Conservation (phyloP, 768 basidiomycete genomes). For the Amyloporia xantha region DNA sequence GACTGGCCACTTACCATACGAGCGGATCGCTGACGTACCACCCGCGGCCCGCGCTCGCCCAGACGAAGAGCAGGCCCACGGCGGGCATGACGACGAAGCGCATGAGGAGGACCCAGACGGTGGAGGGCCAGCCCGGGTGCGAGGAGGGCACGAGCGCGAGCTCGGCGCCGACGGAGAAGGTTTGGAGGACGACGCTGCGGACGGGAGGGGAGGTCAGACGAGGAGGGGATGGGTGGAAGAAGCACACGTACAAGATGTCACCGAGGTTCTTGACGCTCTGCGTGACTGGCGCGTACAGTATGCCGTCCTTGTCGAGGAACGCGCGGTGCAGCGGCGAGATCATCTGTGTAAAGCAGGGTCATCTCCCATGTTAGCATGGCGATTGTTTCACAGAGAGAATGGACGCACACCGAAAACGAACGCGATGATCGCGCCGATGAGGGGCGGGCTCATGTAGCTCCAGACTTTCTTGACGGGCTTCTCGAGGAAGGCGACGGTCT, state of each 20-base stretch:
- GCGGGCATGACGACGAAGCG: slow-evolving; percentile 25
- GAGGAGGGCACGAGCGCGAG: slow-evolving; percentile 20
- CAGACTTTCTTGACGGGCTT: slow-evolving; percentile 15
- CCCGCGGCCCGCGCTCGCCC: slow-evolving; percentile 20
- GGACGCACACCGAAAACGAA: slow-evolving; percentile 19
- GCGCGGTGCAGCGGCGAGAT: slow-evolving; percentile 15
- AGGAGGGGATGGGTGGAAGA: background rate
- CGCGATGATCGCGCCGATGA: slow-evolving; percentile 22
- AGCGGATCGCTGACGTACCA: slow-evolving; percentile 24
- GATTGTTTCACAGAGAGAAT: background rate
- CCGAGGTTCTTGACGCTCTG: slow-evolving; percentile 21
- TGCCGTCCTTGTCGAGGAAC: slow-evolving; percentile 17
- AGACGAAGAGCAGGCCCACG: slow-evolving; percentile 20
- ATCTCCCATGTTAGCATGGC: background rate
- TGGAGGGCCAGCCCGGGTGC: slow-evolving; percentile 12
- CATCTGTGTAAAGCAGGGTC: slow-evolving; percentile 16
- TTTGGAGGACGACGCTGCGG: slow-evolving; percentile 21
- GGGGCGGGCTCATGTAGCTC: slow-evolving; percentile 20
- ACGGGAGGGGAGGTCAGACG: background rate
- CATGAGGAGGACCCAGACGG: slow-evolving; percentile 18
- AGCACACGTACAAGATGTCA: slow-evolving; percentile 19
- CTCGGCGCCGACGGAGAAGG: slow-evolving; percentile 23
- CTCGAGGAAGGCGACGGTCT: slow-evolving; percentile 10
- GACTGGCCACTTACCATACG: slow-evolving; percentile 20
- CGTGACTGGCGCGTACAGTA: slow-evolving; percentile 20